These are phyloP conservation scores for Saccharomyces pastorianus DNA, from an alignment of 1,139 yeast species.

Conservation along the genomic window DNA sequence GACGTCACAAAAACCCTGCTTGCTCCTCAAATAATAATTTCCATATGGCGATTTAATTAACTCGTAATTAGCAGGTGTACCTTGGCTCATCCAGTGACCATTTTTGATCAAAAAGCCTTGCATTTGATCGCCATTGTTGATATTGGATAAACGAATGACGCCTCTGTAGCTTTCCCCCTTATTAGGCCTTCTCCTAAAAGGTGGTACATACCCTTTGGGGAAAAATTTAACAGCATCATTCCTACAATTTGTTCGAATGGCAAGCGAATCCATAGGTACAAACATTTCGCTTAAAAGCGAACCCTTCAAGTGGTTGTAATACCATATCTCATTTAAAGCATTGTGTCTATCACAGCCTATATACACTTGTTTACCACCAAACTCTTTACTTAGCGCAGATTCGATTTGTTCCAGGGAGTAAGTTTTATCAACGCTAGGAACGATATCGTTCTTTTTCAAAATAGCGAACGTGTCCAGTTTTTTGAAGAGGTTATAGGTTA, in stretches of 20 bases:
- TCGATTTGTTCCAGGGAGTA: slow-evolving; percentile 60
- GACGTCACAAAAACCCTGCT: slow-evolving; percentile 69
- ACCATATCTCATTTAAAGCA: slow-evolving; percentile 84
- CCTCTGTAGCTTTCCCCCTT: slow-evolving; percentile 34
- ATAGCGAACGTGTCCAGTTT: slow-evolving; percentile 65
- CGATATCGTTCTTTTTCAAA: slow-evolving; percentile 58
- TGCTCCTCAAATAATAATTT: slow-evolving; percentile 57
- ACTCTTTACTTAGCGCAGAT: slow-evolving; percentile 51
- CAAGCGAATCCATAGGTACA: slow-evolving; percentile 53
- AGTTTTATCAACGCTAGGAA: slow-evolving; percentile 52
- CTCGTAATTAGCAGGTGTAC: slow-evolving; percentile 77
- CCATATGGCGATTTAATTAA: slow-evolving; percentile 54
- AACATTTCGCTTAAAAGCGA: slow-evolving; percentile 61
- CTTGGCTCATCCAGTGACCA: slow-evolving; percentile 77
- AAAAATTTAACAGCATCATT: slow-evolving; percentile 58
- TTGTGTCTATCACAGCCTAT: slow-evolving; percentile 62
- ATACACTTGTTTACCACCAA: slow-evolving; percentile 53
- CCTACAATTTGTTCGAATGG: slow-evolving; percentile 53
- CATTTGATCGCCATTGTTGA: slow-evolving; percentile 23
- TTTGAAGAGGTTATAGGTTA: slow-evolving; percentile 56
- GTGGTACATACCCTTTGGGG: slow-evolving; percentile 54
- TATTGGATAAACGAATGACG: slow-evolving; percentile 45
- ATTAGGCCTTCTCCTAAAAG: slow-evolving; percentile 13
- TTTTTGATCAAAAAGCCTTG: slow-evolving; percentile 74
- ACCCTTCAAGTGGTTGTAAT: slow-evolving; percentile 72